A percentile compares a stretch with the other conserved stretches of the same genome.
These are phyloP conservation scores for Phylloporus sp. DNA, from an alignment of 1,284 basidiomycete genomes.

Conservation along the genomic window DNA sequence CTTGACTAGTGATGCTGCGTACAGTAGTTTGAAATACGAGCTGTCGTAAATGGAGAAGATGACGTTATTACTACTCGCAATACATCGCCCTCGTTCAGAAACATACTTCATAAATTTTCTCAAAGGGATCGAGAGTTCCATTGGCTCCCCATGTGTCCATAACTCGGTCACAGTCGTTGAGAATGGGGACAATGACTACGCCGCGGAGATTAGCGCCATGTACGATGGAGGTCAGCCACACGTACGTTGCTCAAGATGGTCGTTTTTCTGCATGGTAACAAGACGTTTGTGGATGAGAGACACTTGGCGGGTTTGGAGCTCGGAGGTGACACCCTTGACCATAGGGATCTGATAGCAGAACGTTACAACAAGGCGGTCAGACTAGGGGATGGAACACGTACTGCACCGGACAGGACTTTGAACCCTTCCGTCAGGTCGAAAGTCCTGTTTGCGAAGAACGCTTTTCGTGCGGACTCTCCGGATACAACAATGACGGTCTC, in stretches of 20 bases:
- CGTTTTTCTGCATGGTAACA: slow-evolving; percentile 59
- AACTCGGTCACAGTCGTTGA: slow-evolving; percentile 61
- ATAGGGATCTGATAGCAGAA: slow-evolving; percentile 59
- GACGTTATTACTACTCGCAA: slow-evolving; percentile 1
- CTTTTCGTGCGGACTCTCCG: slow-evolving; percentile 66
- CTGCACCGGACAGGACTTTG: slow-evolving; percentile 74
- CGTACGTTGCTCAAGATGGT: slow-evolving; percentile 61
- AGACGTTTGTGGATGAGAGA: slow-evolving; percentile 72
- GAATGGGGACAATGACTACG: slow-evolving; percentile 62
- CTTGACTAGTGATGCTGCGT: slow-evolving; percentile 63
- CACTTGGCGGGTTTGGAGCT: slow-evolving; percentile 62
- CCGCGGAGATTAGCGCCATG: slow-evolving; percentile 18
- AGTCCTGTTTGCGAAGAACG: slow-evolving; percentile 67
- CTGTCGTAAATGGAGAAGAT: slow-evolving; percentile 38
- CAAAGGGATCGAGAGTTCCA: slow-evolving; percentile 70
- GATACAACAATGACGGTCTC: slow-evolving; percentile 72
- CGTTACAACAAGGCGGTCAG: slow-evolving; percentile 9
- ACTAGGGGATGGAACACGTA: slow-evolving; percentile 41
- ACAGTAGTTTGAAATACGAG: slow-evolving; percentile 74
- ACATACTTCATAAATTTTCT: slow-evolving; percentile 68
- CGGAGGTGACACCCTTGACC: slow-evolving; percentile 71
- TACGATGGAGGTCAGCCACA: slow-evolving; percentile 16
- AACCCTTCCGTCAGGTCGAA: slow-evolving; percentile 78
- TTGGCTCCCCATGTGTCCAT: slow-evolving; percentile 64
- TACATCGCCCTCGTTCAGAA: background rate